A percentile compares a stretch with the other conserved stretches of the same genome.
phyloP scores from a whole-genome alignment of 1,139 yeast genomes.

The Kluyveromyces marxianus region DNA sequence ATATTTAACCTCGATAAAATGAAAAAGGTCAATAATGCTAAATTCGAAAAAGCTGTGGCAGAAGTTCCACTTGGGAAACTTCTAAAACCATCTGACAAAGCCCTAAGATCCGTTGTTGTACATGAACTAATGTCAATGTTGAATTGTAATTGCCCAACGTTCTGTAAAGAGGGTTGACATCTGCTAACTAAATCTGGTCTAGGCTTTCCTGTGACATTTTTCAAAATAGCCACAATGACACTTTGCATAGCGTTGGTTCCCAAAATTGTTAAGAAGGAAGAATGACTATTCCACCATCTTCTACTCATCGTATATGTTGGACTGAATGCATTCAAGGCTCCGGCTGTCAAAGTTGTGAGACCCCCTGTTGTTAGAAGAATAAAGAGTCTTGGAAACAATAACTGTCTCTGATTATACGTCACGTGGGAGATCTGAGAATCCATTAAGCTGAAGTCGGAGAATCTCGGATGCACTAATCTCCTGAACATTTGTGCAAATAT shows the following conservation, averaged over 20 bases:
- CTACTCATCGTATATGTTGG: constrained; percentile 19
- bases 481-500: constrained; percentile 3
- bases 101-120: constrained; percentile 24
- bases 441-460: constrained; percentile 3
- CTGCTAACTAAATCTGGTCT: constrained; percentile 43
- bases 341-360: background rate
- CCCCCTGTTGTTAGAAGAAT: constrained; percentile 1
- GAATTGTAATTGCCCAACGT: constrained; percentile 16
- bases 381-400: constrained; percentile 1
- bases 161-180: constrained; percentile 33
- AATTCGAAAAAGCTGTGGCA: constrained; percentile 38
- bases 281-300: constrained; percentile 39
- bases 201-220: constrained; percentile 40
- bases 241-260: constrained; percentile 39
- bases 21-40: constrained; percentile 36
- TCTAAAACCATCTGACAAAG: constrained; percentile 41
- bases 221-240: constrained; percentile 37
- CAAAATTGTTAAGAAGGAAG: constrained; percentile 34
- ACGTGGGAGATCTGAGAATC: constrained; percentile 4
- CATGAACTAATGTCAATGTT: constrained; percentile 37
- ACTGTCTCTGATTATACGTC: constrained; percentile 1
- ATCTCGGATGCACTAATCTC: constrained; percentile 3
- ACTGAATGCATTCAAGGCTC: constrained; percentile 9
- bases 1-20: constrained; percentile 36
- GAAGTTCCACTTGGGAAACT: constrained; percentile 49